Base-by-base conservation (phyloP, 1,139 yeast species). In the Pichia sp. region DNA sequence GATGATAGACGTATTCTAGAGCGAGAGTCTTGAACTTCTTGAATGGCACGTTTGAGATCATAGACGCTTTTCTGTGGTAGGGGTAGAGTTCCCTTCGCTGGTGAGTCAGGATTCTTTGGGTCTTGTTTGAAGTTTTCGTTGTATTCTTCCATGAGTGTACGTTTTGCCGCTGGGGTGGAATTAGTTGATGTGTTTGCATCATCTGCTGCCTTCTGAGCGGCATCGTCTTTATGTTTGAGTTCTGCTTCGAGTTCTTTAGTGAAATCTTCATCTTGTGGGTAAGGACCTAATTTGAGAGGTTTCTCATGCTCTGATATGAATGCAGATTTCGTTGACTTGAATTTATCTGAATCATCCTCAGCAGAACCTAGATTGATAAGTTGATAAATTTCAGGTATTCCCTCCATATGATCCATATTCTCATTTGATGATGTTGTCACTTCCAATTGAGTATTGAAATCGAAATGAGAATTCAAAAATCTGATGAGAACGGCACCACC, bases 401-500 rank as follows among this genome's bases (percentile, higher is more conserved):
- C 64, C 44, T 58, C 62, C 30, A 45, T 35, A 30, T 38, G 42
- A 27, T 51, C 54, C 14, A 45, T 31, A 20, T 45, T 40, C 18
- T 53, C 53, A 25, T 49, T 47, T 14, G 47, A 45, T 25, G 42
- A 45, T 6, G 51, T 45, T 50, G 67, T 49, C 55, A 70, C 47
- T 56, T 67, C 63, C 50, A 66, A 63, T 29, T 72, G 66, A 8
- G 74, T 67, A 15, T 74, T 69, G 15, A 94, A 82, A 41, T 84
- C 79, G 48, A 93, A 68, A 55, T 86, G 78, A 60, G 87, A 91
- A 61, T 91, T 91, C 45, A 93, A 78, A 37, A 87, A 72, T 47
- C 96, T 69, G 38, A 91, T 85, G 38, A 88, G 67, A 31, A 88
- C 72, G 3, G 93, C 82, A 4, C 98, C 98, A 26, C 97, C 97